phyloP scores from a whole-genome alignment of 1,284 basidiomycete genomes.

The Trichosporon faecale region DNA sequence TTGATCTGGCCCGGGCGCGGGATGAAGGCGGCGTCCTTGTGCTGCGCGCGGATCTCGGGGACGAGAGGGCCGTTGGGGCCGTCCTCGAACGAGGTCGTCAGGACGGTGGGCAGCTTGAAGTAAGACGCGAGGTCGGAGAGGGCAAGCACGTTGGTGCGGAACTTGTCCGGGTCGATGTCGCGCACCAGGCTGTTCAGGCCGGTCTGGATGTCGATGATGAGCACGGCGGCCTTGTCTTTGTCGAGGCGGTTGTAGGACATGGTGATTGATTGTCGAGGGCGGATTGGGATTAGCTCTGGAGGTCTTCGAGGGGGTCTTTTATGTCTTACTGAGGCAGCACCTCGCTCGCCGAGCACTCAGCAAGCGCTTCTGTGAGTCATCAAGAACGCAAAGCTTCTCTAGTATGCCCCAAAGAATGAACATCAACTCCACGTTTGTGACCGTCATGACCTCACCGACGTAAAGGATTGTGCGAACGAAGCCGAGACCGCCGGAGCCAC shows the following conservation, averaged over 20 bases:
- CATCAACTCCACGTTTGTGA: no score
- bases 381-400: no score
- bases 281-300: not conserved
- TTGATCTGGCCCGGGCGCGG: constrained; percentile 21
- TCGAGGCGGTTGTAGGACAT: constrained; percentile 17
- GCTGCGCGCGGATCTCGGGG: constrained; percentile 12
- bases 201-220: constrained; percentile 21
- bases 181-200: constrained; percentile 18
- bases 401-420: no score
- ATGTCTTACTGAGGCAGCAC: no score
- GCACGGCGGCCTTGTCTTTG: constrained; percentile 18
- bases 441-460: no score
- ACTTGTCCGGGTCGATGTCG: constrained; percentile 20
- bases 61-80: constrained; percentile 23
- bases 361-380: no score
- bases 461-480: no score
- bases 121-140: constrained; percentile 16
- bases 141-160: constrained; percentile 16
- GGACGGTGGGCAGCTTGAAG: constrained; percentile 15
- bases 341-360: no score
- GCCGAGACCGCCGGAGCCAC: no score
- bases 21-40: constrained; percentile 11
- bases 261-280: not conserved
- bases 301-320: no score
- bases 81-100: constrained; percentile 19